Conservation (phyloP, 2,329 filamentous ascomycete species). For the Exophiala lecanii-corni region DNA sequence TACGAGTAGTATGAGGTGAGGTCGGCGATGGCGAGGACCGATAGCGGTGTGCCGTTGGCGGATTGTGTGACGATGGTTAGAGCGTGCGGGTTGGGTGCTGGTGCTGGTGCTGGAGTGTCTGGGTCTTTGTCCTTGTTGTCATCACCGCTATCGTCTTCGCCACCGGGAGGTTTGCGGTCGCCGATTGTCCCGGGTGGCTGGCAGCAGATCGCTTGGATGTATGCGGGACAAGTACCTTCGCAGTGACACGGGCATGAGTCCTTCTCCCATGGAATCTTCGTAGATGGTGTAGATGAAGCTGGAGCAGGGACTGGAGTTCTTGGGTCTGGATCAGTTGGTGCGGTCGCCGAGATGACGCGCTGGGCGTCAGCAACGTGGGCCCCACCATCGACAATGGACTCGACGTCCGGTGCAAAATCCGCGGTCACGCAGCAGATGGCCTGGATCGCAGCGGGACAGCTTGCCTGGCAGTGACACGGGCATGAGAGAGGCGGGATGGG, state of each 20-base stretch:
- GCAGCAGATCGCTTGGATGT: constrained; percentile 18
- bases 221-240: constrained; percentile 11
- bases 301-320: not conserved
- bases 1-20: constrained; percentile 16
- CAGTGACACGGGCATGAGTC: constrained; percentile 11
- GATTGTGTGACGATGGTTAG: not conserved
- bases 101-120: not conserved
- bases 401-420: constrained; percentile 2
- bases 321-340: not conserved
- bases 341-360: constrained; percentile 3
- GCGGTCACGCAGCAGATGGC: constrained; percentile 13
- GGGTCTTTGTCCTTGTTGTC: not conserved
- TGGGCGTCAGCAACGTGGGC: not conserved
- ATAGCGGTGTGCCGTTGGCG: constrained; percentile 6
- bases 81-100: not conserved
- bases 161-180: no score
- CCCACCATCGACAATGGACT: not conserved
- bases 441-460: constrained; percentile 10
- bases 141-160: no score
- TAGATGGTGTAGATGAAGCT: not conserved
- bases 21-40: constrained; percentile 12
- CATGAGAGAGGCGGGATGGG: constrained; percentile 11
- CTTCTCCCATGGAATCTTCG: not conserved
- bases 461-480: constrained; percentile 11
- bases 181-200: no score